Base-by-base conservation (phyloP, 202 grass and related monocot genomes). In the Hordeum pubiflorum region DNA sequence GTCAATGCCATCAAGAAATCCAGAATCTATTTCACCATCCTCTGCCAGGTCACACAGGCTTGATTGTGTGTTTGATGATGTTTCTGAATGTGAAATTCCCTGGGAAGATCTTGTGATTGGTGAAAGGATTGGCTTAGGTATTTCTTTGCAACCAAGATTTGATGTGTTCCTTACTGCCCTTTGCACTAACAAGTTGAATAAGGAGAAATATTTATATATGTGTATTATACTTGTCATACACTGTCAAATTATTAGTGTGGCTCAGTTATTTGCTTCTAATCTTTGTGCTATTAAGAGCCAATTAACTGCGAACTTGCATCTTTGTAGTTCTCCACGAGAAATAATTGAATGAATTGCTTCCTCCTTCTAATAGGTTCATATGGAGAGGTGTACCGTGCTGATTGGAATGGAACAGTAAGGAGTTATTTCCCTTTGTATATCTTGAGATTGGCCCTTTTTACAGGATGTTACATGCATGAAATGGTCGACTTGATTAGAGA, bases 91-190 rank as follows among this genome's bases (percentile, higher is more conserved):
- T 74, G 96, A 99, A 89, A 99, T 99, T 86, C 93, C 58, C 50
- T 99, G 96, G 96, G 96, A 99, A 85, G 88, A 96, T 79, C 88
- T 99, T 86, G 85, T 89, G 48, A 93, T 99, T 81, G 96, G 96
- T 83, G 96, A 99, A 91, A 93, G 96, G 85, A 99, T 99, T 81
- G 96, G 96, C 82, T 85, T 99, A 99, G 96, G 96, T 99, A 99
- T 78, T 85, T 78, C 36, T 79, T 76, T 58, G 31, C 26, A 79
- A 52, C 68, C 70, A 73, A 80, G n/a, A 78, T 87, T 85, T 82
- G 69, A 61, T 78, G 58, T 65, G 34, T 36, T 59, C 6, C 74
- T 46, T 63, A 34, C 66, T 74, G 48, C 20, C 26, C 41, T 75
- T 77, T 66, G 20, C 58, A 79, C 36, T 52, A 87, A 75, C 33